Percentiles rank a stretch among this genome's conserved stretches.
These are phyloP conservation scores for Clathrospora elynae DNA, from an alignment of 2,329 filamentous ascomycete genomes.

Conservation along the genomic window DNA sequence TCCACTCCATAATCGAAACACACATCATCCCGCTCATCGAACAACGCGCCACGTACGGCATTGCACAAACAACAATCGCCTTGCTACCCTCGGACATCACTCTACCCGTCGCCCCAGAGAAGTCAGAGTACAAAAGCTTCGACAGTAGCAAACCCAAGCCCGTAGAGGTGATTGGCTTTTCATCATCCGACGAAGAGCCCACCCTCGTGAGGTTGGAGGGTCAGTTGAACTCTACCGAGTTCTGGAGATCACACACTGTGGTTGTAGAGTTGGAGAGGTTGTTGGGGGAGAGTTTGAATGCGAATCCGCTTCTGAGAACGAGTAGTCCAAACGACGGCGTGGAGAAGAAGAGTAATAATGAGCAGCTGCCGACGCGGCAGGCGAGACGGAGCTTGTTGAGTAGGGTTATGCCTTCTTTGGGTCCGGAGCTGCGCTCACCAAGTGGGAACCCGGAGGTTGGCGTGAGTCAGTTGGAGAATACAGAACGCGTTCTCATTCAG, in stretches of 20 bases:
- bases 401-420: slow-evolving; percentile 29
- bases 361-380: slow-evolving; percentile 9
- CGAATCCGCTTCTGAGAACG: slow-evolving; percentile 17
- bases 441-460: slow-evolving; percentile 30
- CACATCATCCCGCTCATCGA: slow-evolving; percentile 52
- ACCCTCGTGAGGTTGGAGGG: slow-evolving; percentile 49
- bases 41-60: slow-evolving; percentile 48
- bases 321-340: slow-evolving; percentile 6
- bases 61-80: slow-evolving; percentile 52
- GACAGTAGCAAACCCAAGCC: slow-evolving; percentile 23
- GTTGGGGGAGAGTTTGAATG: slow-evolving; percentile 42
- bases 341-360: slow-evolving; percentile 2
- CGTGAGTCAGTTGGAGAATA: slow-evolving; percentile 12
- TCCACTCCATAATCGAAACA: slow-evolving; percentile 46
- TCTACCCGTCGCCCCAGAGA: slow-evolving; percentile 27
- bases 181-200: slow-evolving; percentile 47
- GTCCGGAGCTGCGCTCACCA: slow-evolving; percentile 25
- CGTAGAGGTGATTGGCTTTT: slow-evolving; percentile 49
- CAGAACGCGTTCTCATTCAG: slow-evolving; percentile 33
- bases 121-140: slow-evolving; percentile 43
- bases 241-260: slow-evolving; percentile 52
- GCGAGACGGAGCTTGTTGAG: slow-evolving; percentile 28
- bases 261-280: slow-evolving; percentile 48
- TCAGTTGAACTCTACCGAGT: slow-evolving; percentile 49
- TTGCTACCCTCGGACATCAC: slow-evolving; percentile 53